These are phyloP conservation scores for Thinopyrum obtusiflorum DNA, from an alignment of 202 grass and related monocot species.

Conservation along the genomic window DNA sequence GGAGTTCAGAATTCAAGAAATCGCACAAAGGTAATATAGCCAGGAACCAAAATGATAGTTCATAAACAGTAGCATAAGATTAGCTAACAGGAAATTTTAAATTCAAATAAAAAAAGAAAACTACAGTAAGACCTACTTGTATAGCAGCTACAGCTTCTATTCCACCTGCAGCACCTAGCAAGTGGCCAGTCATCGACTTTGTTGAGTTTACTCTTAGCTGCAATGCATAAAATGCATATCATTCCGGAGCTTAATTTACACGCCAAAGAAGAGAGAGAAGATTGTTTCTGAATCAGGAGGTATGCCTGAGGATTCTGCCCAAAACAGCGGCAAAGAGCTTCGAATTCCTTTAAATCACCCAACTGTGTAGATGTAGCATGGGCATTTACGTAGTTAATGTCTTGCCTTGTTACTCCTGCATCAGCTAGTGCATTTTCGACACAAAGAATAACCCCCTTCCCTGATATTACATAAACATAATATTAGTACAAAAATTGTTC, in stretches of 20 bases:
- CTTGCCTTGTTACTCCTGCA: conserved; percentile 76
- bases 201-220: conserved; percentile 95
- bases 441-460: conserved; percentile 88
- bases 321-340: conserved; percentile 84
- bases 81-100: not conserved
- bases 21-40: not conserved
- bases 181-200: conserved; percentile 95
- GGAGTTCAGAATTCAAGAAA: conserved; percentile 7
- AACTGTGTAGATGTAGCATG: conserved; percentile 92
- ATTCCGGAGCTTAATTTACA: conserved; percentile 20
- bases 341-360: conserved; percentile 97
- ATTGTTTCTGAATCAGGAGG: conserved; percentile 39
- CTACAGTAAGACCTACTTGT: conserved; percentile 57
- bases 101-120: not conserved
- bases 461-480: conserved; percentile 47
- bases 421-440: conserved; percentile 88
- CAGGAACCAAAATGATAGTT: not conserved
- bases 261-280: not conserved
- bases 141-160: conserved; percentile 91
- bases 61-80: conserved; percentile 3
- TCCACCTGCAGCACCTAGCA: conserved; percentile 87
- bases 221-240: conserved; percentile 31
- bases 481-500: conserved; percentile 5
- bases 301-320: conserved; percentile 75
- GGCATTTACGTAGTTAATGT: conserved; percentile 95